phyloP scores from a whole-genome alignment of 169 alveolate genomes.

The Cryptosporidium baileyi region DNA sequence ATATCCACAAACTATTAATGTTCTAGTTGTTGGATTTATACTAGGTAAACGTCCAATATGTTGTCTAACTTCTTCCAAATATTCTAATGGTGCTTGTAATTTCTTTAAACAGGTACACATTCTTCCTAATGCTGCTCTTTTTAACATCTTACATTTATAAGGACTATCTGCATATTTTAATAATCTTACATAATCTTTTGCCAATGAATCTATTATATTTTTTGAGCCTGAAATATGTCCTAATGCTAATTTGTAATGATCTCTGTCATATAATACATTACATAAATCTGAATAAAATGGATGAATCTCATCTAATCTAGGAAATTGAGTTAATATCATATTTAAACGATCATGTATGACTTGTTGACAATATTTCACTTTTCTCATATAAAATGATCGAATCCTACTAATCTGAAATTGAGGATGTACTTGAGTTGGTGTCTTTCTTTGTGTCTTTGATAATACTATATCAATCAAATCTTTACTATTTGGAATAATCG shows the following conservation, averaged over 20 bases:
- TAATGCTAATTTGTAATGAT: conserved; percentile 98
- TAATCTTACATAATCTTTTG: conserved; percentile 96
- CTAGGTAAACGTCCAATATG: conserved; percentile 96
- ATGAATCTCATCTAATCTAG: conserved; percentile 97
- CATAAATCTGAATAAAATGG: conserved; percentile 98
- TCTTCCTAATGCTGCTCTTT: conserved; percentile 98
- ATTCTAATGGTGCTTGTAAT: conserved; percentile 91
- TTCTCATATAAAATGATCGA: conserved; percentile 98
- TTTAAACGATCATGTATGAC: conserved; percentile 92
- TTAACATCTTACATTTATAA: conserved; percentile 96
- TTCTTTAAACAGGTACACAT: conserved; percentile 96
- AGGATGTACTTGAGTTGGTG: conserved; percentile 99
- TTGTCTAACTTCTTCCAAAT: conserved; percentile 98
- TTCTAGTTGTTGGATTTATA: conserved; percentile 93
- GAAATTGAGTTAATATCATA: conserved; percentile 92
- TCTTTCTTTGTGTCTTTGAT: conserved; percentile 97
- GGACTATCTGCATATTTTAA: conserved; percentile 96
- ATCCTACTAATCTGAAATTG: conserved; percentile 97
- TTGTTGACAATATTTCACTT: conserved; percentile 95
- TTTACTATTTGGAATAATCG: conserved; percentile 91
- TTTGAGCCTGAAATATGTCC: conserved; percentile 95
- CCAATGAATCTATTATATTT: conserved; percentile 90
- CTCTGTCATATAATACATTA: conserved; percentile 97
- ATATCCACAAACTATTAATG: conserved; percentile 94
- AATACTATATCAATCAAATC: conserved; percentile 92